Conservation (phyloP, 129 eudicot genomes). For the Lonicera japonica region DNA sequence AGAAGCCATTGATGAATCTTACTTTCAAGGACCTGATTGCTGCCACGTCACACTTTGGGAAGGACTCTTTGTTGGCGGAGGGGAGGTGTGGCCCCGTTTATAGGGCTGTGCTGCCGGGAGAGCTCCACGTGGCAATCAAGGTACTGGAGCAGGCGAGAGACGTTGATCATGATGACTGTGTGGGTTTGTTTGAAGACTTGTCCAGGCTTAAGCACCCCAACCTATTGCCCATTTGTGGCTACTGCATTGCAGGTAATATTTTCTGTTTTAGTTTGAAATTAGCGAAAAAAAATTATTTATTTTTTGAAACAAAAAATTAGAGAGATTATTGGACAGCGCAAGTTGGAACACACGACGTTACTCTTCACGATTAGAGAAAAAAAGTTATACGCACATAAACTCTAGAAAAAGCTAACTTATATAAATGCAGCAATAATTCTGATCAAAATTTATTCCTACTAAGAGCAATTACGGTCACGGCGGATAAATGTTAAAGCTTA, state of each 20-base stretch:
- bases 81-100: conserved; percentile 98
- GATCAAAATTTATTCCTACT: too few relatives aligned
- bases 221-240: conserved; percentile 74
- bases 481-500: too few relatives aligned
- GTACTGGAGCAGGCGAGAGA: conserved; percentile 66
- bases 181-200: conserved; percentile 65
- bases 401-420: too few relatives aligned
- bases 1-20: conserved; percentile 87
- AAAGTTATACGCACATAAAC: too few relatives aligned
- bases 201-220: conserved; percentile 76
- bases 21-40: conserved; percentile 83
- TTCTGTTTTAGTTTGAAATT: conserved; percentile 2
- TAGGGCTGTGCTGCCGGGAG: conserved; percentile 92
- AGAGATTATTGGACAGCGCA: too few relatives aligned
- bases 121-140: conserved; percentile 96
- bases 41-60: conserved; percentile 95
- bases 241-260: conserved; percentile 88
- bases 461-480: too few relatives aligned
- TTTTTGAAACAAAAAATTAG: too few relatives aligned
- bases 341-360: too few relatives aligned
- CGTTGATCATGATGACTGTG: conserved; percentile 50
- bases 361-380: too few relatives aligned
- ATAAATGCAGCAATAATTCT: too few relatives aligned
- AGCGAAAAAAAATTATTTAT: too few relatives aligned
- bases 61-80: conserved; percentile 73